A percentile compares a stretch with the other conserved stretches of the same genome.
phyloP scores from a whole-genome alignment of 768 basidiomycete genomes.

The Myochromella boudieri region DNA sequence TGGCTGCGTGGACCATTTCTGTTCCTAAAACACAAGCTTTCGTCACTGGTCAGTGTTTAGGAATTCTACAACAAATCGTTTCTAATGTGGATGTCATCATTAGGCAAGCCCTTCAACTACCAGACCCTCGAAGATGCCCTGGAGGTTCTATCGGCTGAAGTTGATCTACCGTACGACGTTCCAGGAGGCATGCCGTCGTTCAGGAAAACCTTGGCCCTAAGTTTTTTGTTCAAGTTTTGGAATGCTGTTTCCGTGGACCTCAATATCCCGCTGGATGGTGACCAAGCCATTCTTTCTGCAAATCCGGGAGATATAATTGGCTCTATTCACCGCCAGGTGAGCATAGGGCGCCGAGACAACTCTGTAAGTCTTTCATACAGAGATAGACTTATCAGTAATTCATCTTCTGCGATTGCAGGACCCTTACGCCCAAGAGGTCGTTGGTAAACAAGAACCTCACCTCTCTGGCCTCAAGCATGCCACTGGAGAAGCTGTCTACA shows the following conservation, averaged over 20 bases:
- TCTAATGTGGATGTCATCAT: neutral
- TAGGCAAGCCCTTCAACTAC: slow-evolving; percentile 13
- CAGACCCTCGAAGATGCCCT: slow-evolving; percentile 9
- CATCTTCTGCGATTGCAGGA: slow-evolving; percentile 5
- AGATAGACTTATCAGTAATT: neutral
- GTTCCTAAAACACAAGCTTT: slow-evolving; percentile 13
- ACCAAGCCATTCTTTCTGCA: neutral
- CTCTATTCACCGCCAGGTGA: slow-evolving; percentile 13
- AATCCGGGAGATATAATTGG: slow-evolving; percentile 7
- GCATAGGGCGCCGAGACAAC: slow-evolving; percentile 12
- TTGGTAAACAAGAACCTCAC: slow-evolving; percentile 16
- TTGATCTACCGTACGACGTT: slow-evolving; percentile 14
- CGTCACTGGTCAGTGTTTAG: slow-evolving; percentile 8
- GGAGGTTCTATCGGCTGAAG: slow-evolving; percentile 9
- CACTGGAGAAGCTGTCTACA: slow-evolving; percentile 17
- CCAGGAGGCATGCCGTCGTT: slow-evolving; percentile 18
- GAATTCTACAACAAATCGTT: neutral
- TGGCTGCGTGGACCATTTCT: slow-evolving; percentile 16
- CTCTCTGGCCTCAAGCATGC: slow-evolving; percentile 17
- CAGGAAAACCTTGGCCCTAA: slow-evolving; percentile 17
- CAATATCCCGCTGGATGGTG: slow-evolving; percentile 7
- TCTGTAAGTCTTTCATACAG: slow-evolving; percentile 1
- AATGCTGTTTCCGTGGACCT: slow-evolving; percentile 14
- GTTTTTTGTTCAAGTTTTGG: slow-evolving; percentile 19
- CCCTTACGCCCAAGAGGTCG: slow-evolving; percentile 18